Evolutionary conservation across 495 filamentous ascomycete species (phyloP).

Genomic region (Aspergillus indologenus): DNA sequence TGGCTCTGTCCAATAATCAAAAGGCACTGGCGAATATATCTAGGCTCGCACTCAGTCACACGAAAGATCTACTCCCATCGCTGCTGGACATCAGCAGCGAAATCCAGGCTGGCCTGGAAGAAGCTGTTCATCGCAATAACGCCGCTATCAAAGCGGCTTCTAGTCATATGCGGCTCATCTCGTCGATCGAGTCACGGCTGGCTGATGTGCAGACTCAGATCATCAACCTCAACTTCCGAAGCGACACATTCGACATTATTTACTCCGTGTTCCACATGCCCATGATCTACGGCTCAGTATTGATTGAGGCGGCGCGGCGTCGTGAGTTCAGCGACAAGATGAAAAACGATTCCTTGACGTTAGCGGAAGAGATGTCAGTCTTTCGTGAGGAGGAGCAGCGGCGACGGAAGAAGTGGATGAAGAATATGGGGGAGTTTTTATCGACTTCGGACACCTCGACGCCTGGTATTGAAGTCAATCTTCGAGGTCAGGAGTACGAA

Average conservation of each 20-base stretch:
- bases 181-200: conserved; percentile 70
- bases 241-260: conserved; percentile 72
- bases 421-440: conserved; percentile 61
- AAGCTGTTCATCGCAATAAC: conserved; percentile 63
- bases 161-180: conserved; percentile 74
- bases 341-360: conserved; percentile 72
- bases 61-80: conserved; percentile 80
- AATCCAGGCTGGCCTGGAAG: conserved; percentile 68
- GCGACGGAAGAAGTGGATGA: conserved; percentile 85
- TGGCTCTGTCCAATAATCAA: conserved; percentile 61
- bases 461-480: conserved; percentile 78
- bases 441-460: conserved; percentile 62
- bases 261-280: conserved; percentile 76
- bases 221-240: conserved; percentile 64
- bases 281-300: conserved; percentile 80
- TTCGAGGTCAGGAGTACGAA: conserved; percentile 71
- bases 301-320: conserved; percentile 80
- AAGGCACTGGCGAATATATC: conserved; percentile 78
- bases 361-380: conserved; percentile 87
- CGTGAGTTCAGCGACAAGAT: conserved; percentile 91
- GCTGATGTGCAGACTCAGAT: conserved; percentile 67
- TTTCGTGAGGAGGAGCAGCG: conserved; percentile 89
- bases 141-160: conserved; percentile 55
- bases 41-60: conserved; percentile 82
- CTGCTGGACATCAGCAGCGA: conserved; percentile 67